phyloP scores from a whole-genome alignment of 768 basidiomycete species.

The Pholiota conissans region DNA sequence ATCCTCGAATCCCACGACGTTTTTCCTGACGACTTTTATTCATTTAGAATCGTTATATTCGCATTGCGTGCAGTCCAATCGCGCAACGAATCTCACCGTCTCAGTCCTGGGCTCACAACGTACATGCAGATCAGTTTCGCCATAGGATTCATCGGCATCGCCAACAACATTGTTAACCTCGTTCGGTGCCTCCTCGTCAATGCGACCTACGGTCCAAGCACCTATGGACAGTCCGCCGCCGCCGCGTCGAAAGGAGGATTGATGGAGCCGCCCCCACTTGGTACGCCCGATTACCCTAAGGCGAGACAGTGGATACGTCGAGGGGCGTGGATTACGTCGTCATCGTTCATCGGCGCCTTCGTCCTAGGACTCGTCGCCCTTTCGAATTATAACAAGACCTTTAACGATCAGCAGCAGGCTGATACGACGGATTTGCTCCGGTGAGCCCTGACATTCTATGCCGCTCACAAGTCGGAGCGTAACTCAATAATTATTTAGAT shows the following conservation, averaged over 20 bases:
- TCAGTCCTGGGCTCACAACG: conserved; percentile 23
- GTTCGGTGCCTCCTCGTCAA: conserved; percentile 40
- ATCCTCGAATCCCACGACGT: not conserved
- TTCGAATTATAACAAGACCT: not conserved
- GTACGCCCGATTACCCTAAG: conserved; percentile 17
- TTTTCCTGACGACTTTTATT: not conserved
- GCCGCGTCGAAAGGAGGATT: conserved; percentile 23
- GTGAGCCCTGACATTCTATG: not conserved
- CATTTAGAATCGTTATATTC: conserved; percentile 29
- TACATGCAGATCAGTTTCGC: conserved; percentile 33
- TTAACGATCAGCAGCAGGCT: not conserved
- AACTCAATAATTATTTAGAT: not conserved
- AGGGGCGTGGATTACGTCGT: not conserved
- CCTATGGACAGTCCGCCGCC: conserved; percentile 26
- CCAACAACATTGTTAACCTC: conserved; percentile 33
- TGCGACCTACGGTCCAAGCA: conserved; percentile 34
- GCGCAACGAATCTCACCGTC: conserved; percentile 15
- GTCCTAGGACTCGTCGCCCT: conserved; percentile 1
- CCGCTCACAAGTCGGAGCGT: not conserved
- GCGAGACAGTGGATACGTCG: not conserved
- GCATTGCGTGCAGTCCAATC: conserved; percentile 29
- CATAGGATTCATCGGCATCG: conserved; percentile 33
- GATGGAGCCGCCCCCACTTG: conserved; percentile 21
- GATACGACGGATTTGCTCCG: not conserved
- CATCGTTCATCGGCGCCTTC: not conserved